Percentiles rank a stretch among this genome's conserved stretches.
phyloP scores from a whole-genome alignment of 2,329 filamentous ascomycete genomes.

The Conoideocrella luteorostrata region DNA sequence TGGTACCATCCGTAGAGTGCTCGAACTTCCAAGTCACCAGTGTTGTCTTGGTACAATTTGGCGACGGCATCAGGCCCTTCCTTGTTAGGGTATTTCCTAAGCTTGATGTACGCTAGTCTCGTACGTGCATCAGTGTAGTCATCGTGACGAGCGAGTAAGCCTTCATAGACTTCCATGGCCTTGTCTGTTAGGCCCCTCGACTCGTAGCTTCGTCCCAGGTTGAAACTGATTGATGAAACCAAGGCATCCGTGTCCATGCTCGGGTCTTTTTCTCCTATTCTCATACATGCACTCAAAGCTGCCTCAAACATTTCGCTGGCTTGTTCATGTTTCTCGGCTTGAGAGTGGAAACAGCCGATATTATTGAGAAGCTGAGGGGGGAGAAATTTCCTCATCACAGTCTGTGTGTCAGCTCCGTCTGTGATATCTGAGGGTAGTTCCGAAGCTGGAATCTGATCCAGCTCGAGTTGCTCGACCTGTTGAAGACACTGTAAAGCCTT shows the following conservation, averaged over 20 bases:
- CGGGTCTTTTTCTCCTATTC: slow-evolving; percentile 68
- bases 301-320: slow-evolving; percentile 87
- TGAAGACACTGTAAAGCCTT: slow-evolving; percentile 87
- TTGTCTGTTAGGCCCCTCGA: slow-evolving; percentile 73
- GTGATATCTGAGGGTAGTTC: slow-evolving; percentile 51
- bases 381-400: slow-evolving; percentile 65
- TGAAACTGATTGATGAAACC: slow-evolving; percentile 94
- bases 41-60: slow-evolving; percentile 78
- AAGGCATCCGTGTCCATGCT: slow-evolving; percentile 81
- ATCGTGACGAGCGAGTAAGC: slow-evolving; percentile 72
- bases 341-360: slow-evolving; percentile 92
- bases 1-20: slow-evolving; percentile 94
- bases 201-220: slow-evolving; percentile 89
- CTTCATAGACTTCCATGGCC: slow-evolving; percentile 83
- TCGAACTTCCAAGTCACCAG: slow-evolving; percentile 82
- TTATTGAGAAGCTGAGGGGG: slow-evolving; percentile 94
- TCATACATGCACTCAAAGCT: slow-evolving; percentile 82
- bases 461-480: slow-evolving; percentile 85
- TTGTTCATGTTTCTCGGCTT: slow-evolving; percentile 71
- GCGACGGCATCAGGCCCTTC: slow-evolving; percentile 82
- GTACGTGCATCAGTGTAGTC: slow-evolving; percentile 92
- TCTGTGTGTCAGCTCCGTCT: slow-evolving; percentile 54
- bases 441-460: slow-evolving; percentile 68
- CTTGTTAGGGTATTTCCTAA: slow-evolving; percentile 73
- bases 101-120: slow-evolving; percentile 81